phyloP scores from a whole-genome alignment of 2,329 filamentous ascomycete genomes.

The Fusarium caatingaense region DNA sequence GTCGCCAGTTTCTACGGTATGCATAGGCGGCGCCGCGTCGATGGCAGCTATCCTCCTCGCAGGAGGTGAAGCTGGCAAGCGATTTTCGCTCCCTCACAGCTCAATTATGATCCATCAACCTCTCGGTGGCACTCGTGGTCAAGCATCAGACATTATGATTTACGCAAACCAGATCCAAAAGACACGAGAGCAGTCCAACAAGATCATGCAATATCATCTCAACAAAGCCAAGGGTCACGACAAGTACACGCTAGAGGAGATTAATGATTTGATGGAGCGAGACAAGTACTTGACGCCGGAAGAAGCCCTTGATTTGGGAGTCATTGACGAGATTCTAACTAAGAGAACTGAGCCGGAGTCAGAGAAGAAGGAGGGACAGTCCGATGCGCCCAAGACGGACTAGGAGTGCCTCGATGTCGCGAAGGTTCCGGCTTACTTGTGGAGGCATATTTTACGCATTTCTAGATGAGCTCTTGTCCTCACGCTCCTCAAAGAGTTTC shows the following conservation, averaged over 20 bases:
- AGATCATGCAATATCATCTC: conserved; percentile 88
- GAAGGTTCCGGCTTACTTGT: neutral
- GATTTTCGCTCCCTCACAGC: conserved; percentile 91
- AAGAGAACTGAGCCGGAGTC: conserved; percentile 63
- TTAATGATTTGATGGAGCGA: conserved; percentile 95
- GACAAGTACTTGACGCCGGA: conserved; percentile 93
- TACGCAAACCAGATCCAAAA: conserved; percentile 97
- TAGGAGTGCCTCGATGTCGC: neutral
- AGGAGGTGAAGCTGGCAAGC: conserved; percentile 84
- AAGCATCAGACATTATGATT: conserved; percentile 87
- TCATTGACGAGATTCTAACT: conserved; percentile 89
- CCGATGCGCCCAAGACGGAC: conserved; percentile 24
- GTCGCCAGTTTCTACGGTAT: conserved; percentile 92
- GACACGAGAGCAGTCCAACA: conserved; percentile 85
- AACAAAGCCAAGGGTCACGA: conserved; percentile 80
- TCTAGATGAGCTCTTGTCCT: neutral
- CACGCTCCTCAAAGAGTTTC: neutral
- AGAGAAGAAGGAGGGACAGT: conserved; percentile 40
- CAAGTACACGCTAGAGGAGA: conserved; percentile 81
- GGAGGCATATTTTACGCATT: too few species aligned
- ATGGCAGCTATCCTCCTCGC: conserved; percentile 93
- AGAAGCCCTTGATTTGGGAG: conserved; percentile 89
- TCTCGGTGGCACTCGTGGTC: conserved; percentile 75
- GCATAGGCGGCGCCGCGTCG: conserved; percentile 91
- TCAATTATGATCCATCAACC: conserved; percentile 99